Evolutionary conservation across 225 moss, liverwort and hornwort species (phyloP), one percentile per base, ranked within the genome.

Genomic region (Physcomitrellopsis africana): DNA sequence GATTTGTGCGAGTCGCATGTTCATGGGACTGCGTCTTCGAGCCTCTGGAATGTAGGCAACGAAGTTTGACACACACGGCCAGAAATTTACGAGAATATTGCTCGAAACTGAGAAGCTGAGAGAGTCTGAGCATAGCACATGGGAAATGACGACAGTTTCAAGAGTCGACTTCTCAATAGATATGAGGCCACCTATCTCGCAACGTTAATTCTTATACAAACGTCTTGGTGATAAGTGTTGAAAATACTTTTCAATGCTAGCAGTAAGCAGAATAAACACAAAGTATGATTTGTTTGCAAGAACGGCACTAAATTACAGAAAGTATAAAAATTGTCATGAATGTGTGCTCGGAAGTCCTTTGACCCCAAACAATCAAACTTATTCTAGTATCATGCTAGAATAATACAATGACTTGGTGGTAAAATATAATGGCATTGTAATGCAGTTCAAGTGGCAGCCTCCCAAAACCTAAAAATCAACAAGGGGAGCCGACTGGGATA

Each of bases 401-500:
- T 55, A 20, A 69, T 56, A 10, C 58, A 26, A 58, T 63, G 37
- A 37, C 26, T 6, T 37, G 26, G 1, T 63, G 62, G 2, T 9
- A 41, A 37, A 63, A 63, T 63, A n/a, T 63, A 41, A 32, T 63
- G 42, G 32, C 62, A 63, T 17, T 7, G 17, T 63, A 32, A 17
- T 63, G 32, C 5, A 4, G 64, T 49, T 53, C 14, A 51, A 32
- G 10, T 64, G 53, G 26, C 48, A 63, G 48, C 49, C 61, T 64
- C 63, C 63, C 63, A 63, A 20, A 14, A 52, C 52, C 63, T 42
- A 15, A 24, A 53, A 64, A 53, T 64, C 73, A 63, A 64, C 73
- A 64, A n/a, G 42, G 73, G 63, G 27, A 53, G 73, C 18, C 53
- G 22, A 71, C 63, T 7, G 56, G 48, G 47, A 37, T 57, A 22